Evolutionary conservation across 192 early-diverging fungal species (phyloP), one percentile per base, ranked within the genome.

Genomic region (Coemansia sp.): DNA sequence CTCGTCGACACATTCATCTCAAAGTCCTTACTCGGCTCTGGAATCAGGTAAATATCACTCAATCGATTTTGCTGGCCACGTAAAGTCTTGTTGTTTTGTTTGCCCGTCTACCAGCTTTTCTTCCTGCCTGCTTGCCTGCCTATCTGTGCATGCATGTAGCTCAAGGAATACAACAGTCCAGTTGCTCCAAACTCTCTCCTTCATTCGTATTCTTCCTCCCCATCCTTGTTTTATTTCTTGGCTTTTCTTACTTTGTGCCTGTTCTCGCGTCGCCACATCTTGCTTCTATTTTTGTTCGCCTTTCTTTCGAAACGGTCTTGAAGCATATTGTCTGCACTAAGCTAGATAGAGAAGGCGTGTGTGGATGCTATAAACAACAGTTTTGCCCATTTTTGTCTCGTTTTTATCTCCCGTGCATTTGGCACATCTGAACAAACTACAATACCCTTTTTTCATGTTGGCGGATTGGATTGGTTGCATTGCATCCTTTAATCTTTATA

Each of bases 11-110:
- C 66, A 20, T 79, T 79, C 55, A 54, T 65, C 22, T 57, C 69
- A 58, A 74, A 69, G 59, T 60, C 66, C 14, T 59, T 83, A 36
- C 34, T 67, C 20, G 81, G 81, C 48, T 75, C 75, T 27, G 65
- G 59, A 48, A 79, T 75, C 40, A 79, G 74, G 75, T 79, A 79
- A 54, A 54, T n/a, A 54, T 30, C 30, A 54, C 19, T 19, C 52
- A 54, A 54, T 54, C n/a, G 11, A 15, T 15, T 17, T 54, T 62
- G 61, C 22, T n/a, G n/a, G n/a, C n/a, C n/a, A n/a, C n/a, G n/a
- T n/a, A n/a, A n/a, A n/a, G n/a, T n/a, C n/a, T n/a, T n/a, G n/a
- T n/a, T n/a, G n/a, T n/a, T n/a, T n/a, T n/a, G n/a, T n/a, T n/a
- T n/a, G n/a, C n/a, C n/a, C n/a, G n/a, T n/a, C n/a, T n/a, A n/a